Conservation (phyloP, 805 yeast species). For the Komagataella phaffii region DNA sequence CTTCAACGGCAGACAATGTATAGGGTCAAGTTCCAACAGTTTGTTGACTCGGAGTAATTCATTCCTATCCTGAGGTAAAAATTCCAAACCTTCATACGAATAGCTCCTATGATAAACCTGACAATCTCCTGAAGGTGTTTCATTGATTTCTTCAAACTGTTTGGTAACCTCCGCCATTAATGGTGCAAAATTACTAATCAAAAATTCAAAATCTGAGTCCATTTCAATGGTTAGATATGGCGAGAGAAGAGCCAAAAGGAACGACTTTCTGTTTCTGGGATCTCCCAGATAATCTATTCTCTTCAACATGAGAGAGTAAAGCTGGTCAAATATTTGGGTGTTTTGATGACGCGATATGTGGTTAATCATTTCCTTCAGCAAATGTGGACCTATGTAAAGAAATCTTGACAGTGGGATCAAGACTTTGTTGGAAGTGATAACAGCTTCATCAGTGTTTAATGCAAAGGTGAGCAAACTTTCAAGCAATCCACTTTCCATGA, state of each 20-base stretch:
- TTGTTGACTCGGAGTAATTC: slow-evolving; percentile 28
- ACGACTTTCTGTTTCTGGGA: slow-evolving; percentile 57
- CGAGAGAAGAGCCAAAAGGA: slow-evolving; percentile 15
- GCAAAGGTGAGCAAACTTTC: slow-evolving; percentile 26
- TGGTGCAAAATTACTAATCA: slow-evolving; percentile 13
- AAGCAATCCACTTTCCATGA: slow-evolving; percentile 31
- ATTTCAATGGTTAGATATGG: slow-evolving; percentile 15
- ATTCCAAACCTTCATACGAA: slow-evolving; percentile 20
- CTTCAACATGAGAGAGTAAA: slow-evolving; percentile 12
- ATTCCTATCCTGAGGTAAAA: slow-evolving; percentile 12
- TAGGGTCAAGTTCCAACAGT: slow-evolving; percentile 30
- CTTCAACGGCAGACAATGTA: slow-evolving; percentile 37
- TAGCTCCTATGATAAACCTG: slow-evolving; percentile 32
- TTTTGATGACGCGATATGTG: slow-evolving; percentile 9
- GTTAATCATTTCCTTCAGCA: slow-evolving; percentile 20
- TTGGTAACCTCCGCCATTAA: slow-evolving; percentile 15
- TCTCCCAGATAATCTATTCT: slow-evolving; percentile 43
- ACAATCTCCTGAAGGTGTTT: slow-evolving; percentile 41
- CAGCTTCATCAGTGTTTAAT: slow-evolving; percentile 27
- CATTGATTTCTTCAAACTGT: slow-evolving; percentile 66
- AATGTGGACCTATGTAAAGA: slow-evolving; percentile 19
- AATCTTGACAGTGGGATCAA: slow-evolving; percentile 24
- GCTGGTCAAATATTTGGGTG: slow-evolving; percentile 7
- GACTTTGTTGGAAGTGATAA: slow-evolving; percentile 26
- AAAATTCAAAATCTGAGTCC: slow-evolving; percentile 5